Conservation (phyloP, 495 filamentous ascomycete genomes). For the Xylaria longipes region DNA sequence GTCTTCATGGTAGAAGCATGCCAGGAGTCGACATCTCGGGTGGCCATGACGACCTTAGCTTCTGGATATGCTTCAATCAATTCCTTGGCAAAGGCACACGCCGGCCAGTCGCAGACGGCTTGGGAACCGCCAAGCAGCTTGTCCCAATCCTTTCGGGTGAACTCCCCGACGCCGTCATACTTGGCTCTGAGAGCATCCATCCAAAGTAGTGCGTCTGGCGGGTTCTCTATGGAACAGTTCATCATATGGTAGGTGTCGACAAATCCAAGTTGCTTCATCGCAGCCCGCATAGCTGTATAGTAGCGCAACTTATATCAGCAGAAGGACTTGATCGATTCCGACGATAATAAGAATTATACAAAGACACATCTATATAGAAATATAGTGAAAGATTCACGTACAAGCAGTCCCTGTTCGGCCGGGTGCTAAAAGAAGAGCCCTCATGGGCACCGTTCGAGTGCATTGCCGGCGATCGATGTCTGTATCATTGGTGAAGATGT, state of each 20-base stretch:
- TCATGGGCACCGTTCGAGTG: conserved; percentile 69
- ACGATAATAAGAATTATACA: not conserved
- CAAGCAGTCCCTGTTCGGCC: conserved; percentile 73
- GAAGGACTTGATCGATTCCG: not conserved
- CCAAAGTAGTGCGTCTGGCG: conserved; percentile 70
- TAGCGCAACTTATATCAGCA: not conserved
- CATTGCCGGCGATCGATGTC: conserved; percentile 68
- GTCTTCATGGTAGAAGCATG: conserved; percentile 50
- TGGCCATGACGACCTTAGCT: conserved; percentile 70
- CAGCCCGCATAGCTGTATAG: conserved; percentile 61
- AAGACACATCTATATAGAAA: not conserved
- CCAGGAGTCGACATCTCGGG: conserved; percentile 61
- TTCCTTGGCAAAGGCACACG: conserved; percentile 69
- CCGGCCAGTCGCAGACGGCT: conserved; percentile 72
- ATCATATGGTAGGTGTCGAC: conserved; percentile 74
- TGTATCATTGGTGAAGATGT: conserved; percentile 61
- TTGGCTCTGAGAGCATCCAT: conserved; percentile 69
- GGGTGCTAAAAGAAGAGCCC: conserved; percentile 67
- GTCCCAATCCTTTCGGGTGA: conserved; percentile 70
- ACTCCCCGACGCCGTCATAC: conserved; percentile 65
- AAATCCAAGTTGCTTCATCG: conserved; percentile 67
- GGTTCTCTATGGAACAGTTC: conserved; percentile 69
- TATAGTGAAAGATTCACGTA: conserved; percentile 41
- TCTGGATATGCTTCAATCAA: conserved; percentile 73
- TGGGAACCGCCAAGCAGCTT: conserved; percentile 66